A percentile compares a stretch with the other conserved stretches of the same genome.
These are phyloP conservation scores for Alternaria sp. DNA, from an alignment of 2,329 filamentous ascomycete species.

Conservation along the genomic window DNA sequence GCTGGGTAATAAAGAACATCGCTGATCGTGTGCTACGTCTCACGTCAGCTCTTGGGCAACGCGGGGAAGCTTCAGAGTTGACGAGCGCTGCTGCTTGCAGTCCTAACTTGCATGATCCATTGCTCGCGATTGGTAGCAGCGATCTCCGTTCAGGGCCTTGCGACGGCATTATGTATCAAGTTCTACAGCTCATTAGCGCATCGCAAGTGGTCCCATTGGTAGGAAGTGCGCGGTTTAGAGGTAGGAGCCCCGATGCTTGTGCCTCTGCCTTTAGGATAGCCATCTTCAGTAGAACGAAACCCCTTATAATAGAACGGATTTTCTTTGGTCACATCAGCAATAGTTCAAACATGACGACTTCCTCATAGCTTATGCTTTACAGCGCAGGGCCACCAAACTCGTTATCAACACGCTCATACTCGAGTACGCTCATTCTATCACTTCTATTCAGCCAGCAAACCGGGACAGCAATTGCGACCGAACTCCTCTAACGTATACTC, in stretches of 20 bases:
- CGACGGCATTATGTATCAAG: not conserved
- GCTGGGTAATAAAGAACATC: too few species aligned
- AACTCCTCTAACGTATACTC: conserved; percentile 45
- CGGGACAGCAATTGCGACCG: conserved; percentile 40
- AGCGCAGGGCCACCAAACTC: conserved; percentile 10
- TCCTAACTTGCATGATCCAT: not conserved
- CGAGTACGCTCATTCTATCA: conserved; percentile 24
- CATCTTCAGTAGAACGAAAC: not conserved
- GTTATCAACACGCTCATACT: conserved; percentile 11
- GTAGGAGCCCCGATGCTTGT: not conserved
- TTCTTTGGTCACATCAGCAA: not conserved
- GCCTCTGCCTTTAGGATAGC: not conserved
- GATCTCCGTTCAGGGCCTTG: conserved; percentile 17
- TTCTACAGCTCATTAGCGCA: conserved; percentile 16
- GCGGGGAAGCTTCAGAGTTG: not conserved
- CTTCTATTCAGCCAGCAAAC: conserved; percentile 31
- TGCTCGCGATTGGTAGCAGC: conserved; percentile 16
- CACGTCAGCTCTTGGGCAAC: not conserved
- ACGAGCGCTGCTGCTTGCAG: conserved; percentile 2
- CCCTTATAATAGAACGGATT: not conserved
- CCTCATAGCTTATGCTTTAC: conserved; percentile 28
- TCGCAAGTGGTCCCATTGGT: not conserved
- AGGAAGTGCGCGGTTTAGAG: not conserved
- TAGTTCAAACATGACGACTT: conserved; percentile 23
- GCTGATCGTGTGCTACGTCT: not conserved